Evolutionary conservation across 1,284 basidiomycete species (phyloP), one percentile per base, ranked within the genome.

Genomic region (Hymenochaete sp.): DNA sequence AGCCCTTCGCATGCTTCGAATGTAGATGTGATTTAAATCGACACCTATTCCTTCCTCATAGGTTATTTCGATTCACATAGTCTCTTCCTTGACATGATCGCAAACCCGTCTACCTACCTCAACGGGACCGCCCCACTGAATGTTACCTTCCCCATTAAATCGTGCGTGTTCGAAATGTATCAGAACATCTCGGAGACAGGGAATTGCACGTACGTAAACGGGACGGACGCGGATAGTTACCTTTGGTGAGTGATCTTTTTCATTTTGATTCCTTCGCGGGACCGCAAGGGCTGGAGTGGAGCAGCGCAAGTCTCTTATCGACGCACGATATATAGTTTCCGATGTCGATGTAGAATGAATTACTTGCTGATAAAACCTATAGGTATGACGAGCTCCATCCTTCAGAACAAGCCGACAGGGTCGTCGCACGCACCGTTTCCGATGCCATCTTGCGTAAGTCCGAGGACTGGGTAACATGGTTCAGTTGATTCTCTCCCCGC

Each of bases 101-200:
- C 51, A 21, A 45, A 62, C 26, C 63, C 65, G 4, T 24, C 45
- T 11, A 44, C 52, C 4, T 67, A 66, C 48, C 51, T 67, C 24
- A 64, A 64, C 38, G 65, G 64, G 5, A 66, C 65, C 1, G 57
- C 52, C 0, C 56, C 63, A 7, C 45, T 56, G 36, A 66, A 62
- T 44, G 59, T 63, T 18, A 62, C 57, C 0, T 57, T 60, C 1
- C 57, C 56, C 22, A 45, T 60, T 29, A 38, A 57, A 10, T 51
- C 61, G 5, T 66, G 64, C 42, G 56, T 62, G 13, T 56, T 53
- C 33, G 32, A 48, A 22, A 45, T 54, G 32, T 48, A 54, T 45
- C 57, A 55, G 38, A 53, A 47, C 26, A 47, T 45, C 10, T 28
- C 11, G 10, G 50, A 49, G 24, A 29, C 48, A 2, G 55, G 18